Conservation (phyloP, 176 grass and related monocot species). For the Melocanna baccifera region DNA sequence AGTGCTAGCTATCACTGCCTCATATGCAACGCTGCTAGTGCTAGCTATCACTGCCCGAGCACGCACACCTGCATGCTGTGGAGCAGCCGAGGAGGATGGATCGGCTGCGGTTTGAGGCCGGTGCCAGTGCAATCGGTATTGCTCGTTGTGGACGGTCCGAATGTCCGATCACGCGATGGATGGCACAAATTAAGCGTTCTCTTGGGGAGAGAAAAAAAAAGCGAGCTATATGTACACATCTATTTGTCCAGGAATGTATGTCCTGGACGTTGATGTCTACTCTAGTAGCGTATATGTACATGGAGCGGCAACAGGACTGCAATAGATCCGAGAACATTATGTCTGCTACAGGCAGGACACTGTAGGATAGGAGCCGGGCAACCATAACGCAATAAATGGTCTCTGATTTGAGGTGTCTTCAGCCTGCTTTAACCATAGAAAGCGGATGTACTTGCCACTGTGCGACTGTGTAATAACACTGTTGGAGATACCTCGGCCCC, state of each 20-base stretch:
- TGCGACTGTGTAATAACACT: background rate
- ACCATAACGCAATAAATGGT: background rate
- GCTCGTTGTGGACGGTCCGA: too few species aligned
- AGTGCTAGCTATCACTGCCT: background rate
- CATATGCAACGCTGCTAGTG: too few species aligned
- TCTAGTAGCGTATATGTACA: background rate
- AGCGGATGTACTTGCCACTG: background rate
- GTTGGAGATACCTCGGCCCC: conserved; percentile 8
- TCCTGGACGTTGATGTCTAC: background rate
- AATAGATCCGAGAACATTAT: background rate
- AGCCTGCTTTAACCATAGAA: background rate
- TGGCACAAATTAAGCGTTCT: background rate
- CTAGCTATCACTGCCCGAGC: background rate
- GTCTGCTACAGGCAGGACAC: background rate
- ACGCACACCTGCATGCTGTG: too few species aligned
- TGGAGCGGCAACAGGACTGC: background rate
- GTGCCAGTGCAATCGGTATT: too few species aligned
- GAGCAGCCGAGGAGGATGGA: background rate
- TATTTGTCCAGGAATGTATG: background rate
- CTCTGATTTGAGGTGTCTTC: background rate
- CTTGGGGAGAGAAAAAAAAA: background rate
- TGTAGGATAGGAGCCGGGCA: background rate
- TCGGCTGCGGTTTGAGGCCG: background rate
- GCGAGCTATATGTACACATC: background rate
- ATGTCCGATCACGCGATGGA: too few species aligned